Conservation (phyloP, 441 rosid genomes). For the Aleurites moluccanus region DNA sequence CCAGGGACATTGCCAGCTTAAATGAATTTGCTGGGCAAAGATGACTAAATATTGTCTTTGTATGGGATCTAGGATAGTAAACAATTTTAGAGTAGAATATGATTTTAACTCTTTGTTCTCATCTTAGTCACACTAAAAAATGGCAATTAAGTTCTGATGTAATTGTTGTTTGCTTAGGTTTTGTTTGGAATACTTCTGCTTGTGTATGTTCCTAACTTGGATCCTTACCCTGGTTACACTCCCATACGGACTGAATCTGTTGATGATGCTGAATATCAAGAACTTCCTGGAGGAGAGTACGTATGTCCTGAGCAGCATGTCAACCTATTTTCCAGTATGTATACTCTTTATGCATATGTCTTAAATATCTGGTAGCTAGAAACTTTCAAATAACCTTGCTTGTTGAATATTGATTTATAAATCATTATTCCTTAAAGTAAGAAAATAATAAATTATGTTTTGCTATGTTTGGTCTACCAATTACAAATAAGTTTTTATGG, state of each 20-base stretch:
- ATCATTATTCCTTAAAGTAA: constrained; percentile 8
- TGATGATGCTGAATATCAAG: constrained; percentile 79
- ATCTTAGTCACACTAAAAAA: neutral
- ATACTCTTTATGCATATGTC: constrained; percentile 14
- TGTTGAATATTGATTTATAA: constrained; percentile 8
- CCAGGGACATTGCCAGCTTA: neutral
- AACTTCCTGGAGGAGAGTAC: constrained; percentile 82
- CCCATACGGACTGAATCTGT: constrained; percentile 46
- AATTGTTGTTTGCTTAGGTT: constrained; percentile 47
- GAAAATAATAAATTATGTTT: constrained; percentile 2
- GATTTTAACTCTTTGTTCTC: constrained; percentile 13
- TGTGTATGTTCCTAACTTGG: constrained; percentile 79
- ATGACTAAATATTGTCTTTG: neutral
- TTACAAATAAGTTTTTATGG: constrained; percentile 12
- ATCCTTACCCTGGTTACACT: constrained; percentile 85
- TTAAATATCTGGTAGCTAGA: constrained; percentile 3
- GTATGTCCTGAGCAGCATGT: constrained; percentile 89
- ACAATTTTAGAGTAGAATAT: neutral
- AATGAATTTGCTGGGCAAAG: neutral
- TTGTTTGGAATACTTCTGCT: constrained; percentile 79
- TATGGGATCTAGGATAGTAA: neutral
- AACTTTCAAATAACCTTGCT: constrained; percentile 8
- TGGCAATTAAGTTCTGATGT: constrained; percentile 19
- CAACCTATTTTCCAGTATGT: constrained; percentile 80
- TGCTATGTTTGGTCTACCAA: neutral